A percentile compares a stretch with the other conserved stretches of the same genome.
Conservation (phyloP, 2,329 filamentous ascomycete genomes). For the Tolypocladium inflatum region DNA sequence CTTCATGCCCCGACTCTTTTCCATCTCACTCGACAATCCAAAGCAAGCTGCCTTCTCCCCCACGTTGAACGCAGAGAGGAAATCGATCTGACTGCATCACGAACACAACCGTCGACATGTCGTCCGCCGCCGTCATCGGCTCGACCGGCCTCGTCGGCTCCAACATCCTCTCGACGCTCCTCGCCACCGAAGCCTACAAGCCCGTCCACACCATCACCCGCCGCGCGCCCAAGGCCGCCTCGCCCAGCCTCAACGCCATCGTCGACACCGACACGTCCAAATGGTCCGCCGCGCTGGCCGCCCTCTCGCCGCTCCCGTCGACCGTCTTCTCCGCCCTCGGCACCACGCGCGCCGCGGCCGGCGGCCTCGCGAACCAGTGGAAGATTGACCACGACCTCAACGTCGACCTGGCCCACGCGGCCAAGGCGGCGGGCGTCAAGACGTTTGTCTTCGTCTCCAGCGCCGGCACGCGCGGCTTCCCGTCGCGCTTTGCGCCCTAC, state of each 20-base stretch:
- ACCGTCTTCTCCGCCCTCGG: conserved; percentile 72
- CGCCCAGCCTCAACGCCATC: conserved; percentile 51
- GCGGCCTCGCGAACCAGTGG: conserved; percentile 69
- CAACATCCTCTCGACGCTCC: conserved; percentile 60
- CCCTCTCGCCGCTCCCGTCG: conserved; percentile 43
- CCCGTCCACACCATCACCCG: conserved; percentile 57
- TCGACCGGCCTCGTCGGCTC: conserved; percentile 62
- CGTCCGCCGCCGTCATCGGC: conserved; percentile 47
- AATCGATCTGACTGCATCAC: background rate
- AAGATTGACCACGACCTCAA: conserved; percentile 86
- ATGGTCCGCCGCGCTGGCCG: conserved; percentile 55
- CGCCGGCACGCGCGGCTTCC: conserved; percentile 33
- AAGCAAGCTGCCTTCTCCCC: background rate
- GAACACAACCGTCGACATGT: conserved; percentile 11
- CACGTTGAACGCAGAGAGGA: background rate
- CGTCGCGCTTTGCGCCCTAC: conserved; percentile 35
- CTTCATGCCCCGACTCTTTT: background rate
- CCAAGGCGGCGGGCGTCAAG: conserved; percentile 60
- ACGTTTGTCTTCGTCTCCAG: conserved; percentile 72
- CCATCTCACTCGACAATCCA: background rate
- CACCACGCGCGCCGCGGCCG: conserved; percentile 68
- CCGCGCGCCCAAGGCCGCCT: conserved; percentile 46
- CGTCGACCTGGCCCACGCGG: conserved; percentile 64
- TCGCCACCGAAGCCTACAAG: conserved; percentile 41
- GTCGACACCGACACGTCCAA: conserved; percentile 56